Conservation (phyloP, 2,329 filamentous ascomycete genomes). For the Dactylellina leptospora region DNA sequence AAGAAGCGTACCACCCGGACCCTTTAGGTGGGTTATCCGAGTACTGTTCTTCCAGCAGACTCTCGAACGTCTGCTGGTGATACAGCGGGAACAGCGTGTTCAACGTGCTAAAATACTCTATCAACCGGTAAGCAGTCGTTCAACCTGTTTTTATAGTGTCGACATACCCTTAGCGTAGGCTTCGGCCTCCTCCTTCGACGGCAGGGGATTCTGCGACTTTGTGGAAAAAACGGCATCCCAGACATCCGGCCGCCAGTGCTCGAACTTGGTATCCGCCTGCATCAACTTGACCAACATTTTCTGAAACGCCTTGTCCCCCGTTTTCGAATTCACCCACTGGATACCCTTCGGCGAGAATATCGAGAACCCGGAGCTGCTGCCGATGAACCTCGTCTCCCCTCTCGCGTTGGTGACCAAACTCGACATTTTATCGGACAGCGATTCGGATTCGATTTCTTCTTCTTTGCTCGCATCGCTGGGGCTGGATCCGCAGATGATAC, state of each 20-base stretch:
- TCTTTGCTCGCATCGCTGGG: slow-evolving; percentile 66
- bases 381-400: slow-evolving; percentile 95
- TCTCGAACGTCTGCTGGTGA: slow-evolving; percentile 98
- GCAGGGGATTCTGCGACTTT: slow-evolving; percentile 81
- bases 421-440: slow-evolving; percentile 97
- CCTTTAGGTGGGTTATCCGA: slow-evolving; percentile 91
- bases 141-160: too few relatives aligned
- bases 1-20: slow-evolving; percentile 97
- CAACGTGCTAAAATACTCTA: slow-evolving; percentile 96
- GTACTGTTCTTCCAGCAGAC: slow-evolving; percentile 92
- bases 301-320: slow-evolving; percentile 93
- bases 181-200: slow-evolving; percentile 84
- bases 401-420: slow-evolving; percentile 93
- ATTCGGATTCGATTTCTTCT: slow-evolving; percentile 79
- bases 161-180: slow-evolving; percentile 40
- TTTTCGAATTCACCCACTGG: slow-evolving; percentile 98
- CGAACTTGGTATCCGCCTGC: slow-evolving; percentile 93
- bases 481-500: slow-evolving; percentile 64
- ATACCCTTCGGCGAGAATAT: slow-evolving; percentile 99
- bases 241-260: slow-evolving; percentile 97
- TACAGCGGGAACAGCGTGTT: slow-evolving; percentile 99
- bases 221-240: slow-evolving; percentile 91
- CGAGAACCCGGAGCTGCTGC: slow-evolving; percentile 92
- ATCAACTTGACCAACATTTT: slow-evolving; percentile 93
- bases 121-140: slow-evolving; percentile 24